Percentiles rank a stretch among this genome's conserved stretches.
Conservation (phyloP, 441 rosid species). For the Populus hybrid region DNA sequence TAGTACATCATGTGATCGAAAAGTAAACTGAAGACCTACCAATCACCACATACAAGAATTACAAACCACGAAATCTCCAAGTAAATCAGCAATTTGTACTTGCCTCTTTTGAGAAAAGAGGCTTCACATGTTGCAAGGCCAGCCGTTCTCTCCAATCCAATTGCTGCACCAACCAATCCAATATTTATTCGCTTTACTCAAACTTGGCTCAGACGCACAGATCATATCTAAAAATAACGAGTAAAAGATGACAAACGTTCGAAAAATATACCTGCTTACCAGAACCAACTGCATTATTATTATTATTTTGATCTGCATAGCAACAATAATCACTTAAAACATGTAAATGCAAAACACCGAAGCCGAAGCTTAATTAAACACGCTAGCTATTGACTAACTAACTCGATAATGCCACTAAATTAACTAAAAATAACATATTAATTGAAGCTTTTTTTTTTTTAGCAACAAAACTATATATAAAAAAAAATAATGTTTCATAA, state of each 20-base stretch:
- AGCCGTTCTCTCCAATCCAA: conserved; percentile 87
- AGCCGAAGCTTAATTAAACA: neutral
- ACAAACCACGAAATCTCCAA: neutral
- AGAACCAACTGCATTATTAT: conserved; percentile 22
- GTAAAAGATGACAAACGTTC: neutral
- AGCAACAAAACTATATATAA: neutral
- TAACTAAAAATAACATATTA: neutral
- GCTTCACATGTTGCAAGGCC: conserved; percentile 56
- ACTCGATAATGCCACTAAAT: neutral
- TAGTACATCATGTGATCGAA: conserved; percentile 2
- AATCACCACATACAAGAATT: neutral
- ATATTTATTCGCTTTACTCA: conserved; percentile 7
- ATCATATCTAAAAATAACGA: neutral
- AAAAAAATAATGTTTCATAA: neutral
- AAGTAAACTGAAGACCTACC: neutral
- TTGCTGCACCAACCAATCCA: conserved; percentile 45
- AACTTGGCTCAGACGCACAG: conserved; percentile 1
- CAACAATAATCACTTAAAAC: conserved; percentile 13
- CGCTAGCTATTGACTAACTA: neutral
- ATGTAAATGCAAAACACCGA: neutral
- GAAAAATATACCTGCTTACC: conserved; percentile 44
- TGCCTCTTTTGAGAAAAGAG: conserved; percentile 81
- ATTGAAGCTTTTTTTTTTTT: neutral
- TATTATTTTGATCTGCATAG: conserved; percentile 53
- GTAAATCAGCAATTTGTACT: conserved; percentile 25